Conservation (phyloP, 1,284 basidiomycete species). For the Spongiforma sp. region DNA sequence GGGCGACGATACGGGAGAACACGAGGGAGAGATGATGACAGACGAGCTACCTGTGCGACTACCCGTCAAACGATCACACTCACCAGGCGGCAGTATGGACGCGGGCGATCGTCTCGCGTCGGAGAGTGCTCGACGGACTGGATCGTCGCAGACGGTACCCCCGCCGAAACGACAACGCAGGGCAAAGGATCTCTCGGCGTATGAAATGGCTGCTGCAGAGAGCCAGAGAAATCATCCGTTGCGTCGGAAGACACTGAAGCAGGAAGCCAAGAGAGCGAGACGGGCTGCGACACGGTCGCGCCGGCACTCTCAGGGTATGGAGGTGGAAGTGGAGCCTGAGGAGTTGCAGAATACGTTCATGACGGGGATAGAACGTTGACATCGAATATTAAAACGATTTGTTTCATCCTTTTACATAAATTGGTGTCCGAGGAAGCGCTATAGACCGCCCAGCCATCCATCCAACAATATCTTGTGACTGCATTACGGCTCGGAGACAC, state of each 20-base stretch:
- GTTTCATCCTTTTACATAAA: too few relatives aligned
- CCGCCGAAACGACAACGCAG: slow-evolving; percentile 65
- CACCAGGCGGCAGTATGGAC: slow-evolving; percentile 32
- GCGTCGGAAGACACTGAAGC: slow-evolving; percentile 60
- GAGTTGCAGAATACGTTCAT: slow-evolving; percentile 55
- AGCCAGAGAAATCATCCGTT: slow-evolving; percentile 53
- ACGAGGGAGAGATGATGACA: slow-evolving; percentile 48
- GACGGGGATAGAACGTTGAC: slow-evolving; percentile 33
- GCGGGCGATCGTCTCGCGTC: too few relatives aligned
- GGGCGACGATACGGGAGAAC: slow-evolving; percentile 40
- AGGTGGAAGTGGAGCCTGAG: slow-evolving; percentile 47
- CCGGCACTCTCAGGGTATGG: slow-evolving; percentile 37
- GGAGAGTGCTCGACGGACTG: too few relatives aligned
- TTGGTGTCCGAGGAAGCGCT: too few relatives aligned
- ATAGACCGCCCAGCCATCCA: too few relatives aligned
- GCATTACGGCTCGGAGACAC: too few relatives aligned
- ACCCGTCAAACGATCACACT: slow-evolving; percentile 44
- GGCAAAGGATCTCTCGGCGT: slow-evolving; percentile 53
- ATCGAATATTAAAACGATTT: too few relatives aligned
- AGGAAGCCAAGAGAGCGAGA: slow-evolving; percentile 61
- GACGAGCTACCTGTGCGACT: slow-evolving; percentile 48
- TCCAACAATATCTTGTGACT: too few relatives aligned
- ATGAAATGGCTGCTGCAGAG: slow-evolving; percentile 44
- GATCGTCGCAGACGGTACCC: too few relatives aligned
- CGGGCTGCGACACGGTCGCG: slow-evolving; percentile 43